These are phyloP conservation scores for Paecilomyces niveus DNA, from an alignment of 2,329 filamentous ascomycete genomes.

Conservation along the genomic window DNA sequence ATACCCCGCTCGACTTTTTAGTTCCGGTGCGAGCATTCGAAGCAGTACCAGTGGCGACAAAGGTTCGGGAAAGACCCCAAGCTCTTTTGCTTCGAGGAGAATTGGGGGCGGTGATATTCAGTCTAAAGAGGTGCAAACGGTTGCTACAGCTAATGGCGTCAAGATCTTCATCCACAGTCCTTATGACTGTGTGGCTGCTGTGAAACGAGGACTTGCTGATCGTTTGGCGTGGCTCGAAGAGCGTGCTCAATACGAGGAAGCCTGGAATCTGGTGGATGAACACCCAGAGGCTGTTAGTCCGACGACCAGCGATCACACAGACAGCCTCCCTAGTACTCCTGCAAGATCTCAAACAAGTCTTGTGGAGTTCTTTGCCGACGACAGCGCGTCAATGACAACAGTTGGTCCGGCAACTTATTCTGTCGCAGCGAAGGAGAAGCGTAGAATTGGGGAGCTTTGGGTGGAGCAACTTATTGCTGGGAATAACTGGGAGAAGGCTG, in stretches of 20 bases:
- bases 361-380: conserved; percentile 67
- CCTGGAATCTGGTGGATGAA: conserved; percentile 83
- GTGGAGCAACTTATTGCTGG: conserved; percentile 73
- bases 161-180: conserved; percentile 95
- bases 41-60: conserved; percentile 54
- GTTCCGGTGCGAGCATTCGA: conserved; percentile 70
- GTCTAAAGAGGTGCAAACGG: conserved; percentile 39
- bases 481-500: conserved; percentile 70
- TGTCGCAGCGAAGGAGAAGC: conserved; percentile 76
- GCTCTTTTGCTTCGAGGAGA: conserved; percentile 50
- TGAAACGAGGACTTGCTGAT: conserved; percentile 78
- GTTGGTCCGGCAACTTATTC: conserved; percentile 54
- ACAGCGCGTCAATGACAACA: conserved; percentile 56
- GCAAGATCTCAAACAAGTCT: conserved; percentile 38
- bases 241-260: conserved; percentile 70
- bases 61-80: conserved; percentile 42
- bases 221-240: conserved; percentile 81
- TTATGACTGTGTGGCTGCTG: conserved; percentile 90
- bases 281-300: conserved; percentile 63
- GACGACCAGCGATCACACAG: conserved; percentile 29
- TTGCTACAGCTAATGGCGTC: conserved; percentile 50
- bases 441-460: conserved; percentile 88
- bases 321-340: conserved; percentile 23
- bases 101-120: conserved; percentile 33
- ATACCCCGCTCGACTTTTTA: conserved; percentile 81